Percentiles rank a stretch among this genome's conserved stretches.
These are phyloP conservation scores for Stipa capillata DNA, from an alignment of 176 grass and related monocot species.

Conservation along the genomic window DNA sequence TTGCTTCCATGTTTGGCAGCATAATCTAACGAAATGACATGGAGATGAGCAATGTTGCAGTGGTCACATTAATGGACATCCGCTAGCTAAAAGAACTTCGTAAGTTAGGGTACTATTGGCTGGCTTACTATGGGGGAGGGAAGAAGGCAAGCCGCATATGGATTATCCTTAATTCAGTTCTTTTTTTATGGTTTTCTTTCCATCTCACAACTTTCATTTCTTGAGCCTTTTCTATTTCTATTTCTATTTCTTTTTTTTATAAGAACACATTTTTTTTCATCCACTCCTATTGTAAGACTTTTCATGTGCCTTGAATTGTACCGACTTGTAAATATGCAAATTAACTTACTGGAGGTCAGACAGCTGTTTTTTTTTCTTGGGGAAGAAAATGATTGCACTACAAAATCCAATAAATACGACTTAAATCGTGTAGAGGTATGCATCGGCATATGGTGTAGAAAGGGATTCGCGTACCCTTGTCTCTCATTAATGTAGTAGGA, in stretches of 20 bases:
- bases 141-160: no score
- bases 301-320: neutral
- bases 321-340: neutral
- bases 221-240: no score
- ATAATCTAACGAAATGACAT: neutral
- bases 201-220: no score
- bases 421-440: neutral
- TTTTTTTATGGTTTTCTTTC: no score
- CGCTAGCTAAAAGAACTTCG: no score
- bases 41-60: neutral
- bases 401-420: neutral
- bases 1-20: neutral
- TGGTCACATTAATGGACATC: no score
- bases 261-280: no score
- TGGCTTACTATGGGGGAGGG: no score
- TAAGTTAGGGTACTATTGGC: no score
- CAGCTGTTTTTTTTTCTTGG: neutral
- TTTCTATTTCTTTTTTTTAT: no score
- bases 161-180: no score
- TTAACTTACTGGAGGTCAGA: neutral
- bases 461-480: neutral
- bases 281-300: no score
- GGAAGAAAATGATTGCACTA: neutral
- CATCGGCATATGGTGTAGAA: constrained; percentile 1
- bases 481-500: neutral